Base-by-base conservation (phyloP, 2,329 filamentous ascomycete species). In the Pestalotiopsis sp. region DNA sequence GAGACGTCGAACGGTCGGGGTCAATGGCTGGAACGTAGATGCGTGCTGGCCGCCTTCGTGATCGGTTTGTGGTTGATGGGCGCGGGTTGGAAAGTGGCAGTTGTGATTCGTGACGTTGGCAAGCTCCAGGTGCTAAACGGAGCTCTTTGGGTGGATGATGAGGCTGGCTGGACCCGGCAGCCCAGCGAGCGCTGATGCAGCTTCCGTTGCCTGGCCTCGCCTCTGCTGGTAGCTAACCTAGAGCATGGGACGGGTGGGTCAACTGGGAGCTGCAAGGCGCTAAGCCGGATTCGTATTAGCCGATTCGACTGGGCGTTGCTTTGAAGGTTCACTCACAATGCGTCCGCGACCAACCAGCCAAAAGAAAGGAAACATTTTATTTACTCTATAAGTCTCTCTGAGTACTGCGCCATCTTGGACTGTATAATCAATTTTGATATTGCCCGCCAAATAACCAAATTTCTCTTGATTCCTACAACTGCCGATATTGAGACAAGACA, bases 131-230 rank as follows among this genome's bases (percentile, higher is more conserved):
- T 63, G 20, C 35, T 39, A 48, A 48, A 48, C 60, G 60, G 60
- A 63, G 63, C 44, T 65, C 26, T 55, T n/a, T 52, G 44, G 44
- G 44, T 52, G 44, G 63, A 48, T 48, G 64, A 30, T 66, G 20
- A 62, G 64, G 58, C 52, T 60, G 64, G 58, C 52, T 60, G 67
- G 48, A n/a, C 44, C 38, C 26, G 10, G 40, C 24, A 24, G 40
- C 13, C 24, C 24, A 52, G 56, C 52, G 65, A 52, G 40, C 39
- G 65, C 65, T 68, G 67, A 67, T 68, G 67, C 67, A 66, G 67
- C 67, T 68, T 55, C 60, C 61, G 67, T 61, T 68, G 64, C 65
- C 67, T 68, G 67, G 64, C 57, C 40, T 60, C 4, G 61, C 61
- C 55, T 22, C 22, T 40, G 59, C 3, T 24, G 20, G 59, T 30